These are phyloP conservation scores for Exsudoporus frostii DNA, from an alignment of 768 basidiomycete species.

Conservation along the genomic window DNA sequence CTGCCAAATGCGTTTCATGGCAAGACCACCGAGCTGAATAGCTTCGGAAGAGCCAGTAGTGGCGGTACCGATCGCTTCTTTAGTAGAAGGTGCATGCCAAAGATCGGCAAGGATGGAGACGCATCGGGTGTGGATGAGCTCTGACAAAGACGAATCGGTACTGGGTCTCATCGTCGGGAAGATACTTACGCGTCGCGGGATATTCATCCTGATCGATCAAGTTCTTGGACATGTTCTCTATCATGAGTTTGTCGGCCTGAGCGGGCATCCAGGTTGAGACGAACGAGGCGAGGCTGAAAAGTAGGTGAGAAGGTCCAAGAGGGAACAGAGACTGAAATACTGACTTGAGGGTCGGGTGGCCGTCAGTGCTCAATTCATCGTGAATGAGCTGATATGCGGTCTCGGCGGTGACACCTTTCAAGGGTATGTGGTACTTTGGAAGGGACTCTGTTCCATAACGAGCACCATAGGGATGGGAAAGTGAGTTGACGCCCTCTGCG, in stretches of 20 bases:
- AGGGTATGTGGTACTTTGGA: constrained; percentile 65
- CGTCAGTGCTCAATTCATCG: constrained; percentile 60
- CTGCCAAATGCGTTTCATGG: constrained; percentile 72
- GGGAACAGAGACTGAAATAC: not conserved
- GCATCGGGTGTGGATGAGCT: constrained; percentile 44
- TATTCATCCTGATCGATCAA: constrained; percentile 71
- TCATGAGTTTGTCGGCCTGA: constrained; percentile 51
- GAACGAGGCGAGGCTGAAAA: constrained; percentile 52
- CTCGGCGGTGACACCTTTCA: constrained; percentile 56
- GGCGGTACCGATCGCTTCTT: constrained; percentile 61
- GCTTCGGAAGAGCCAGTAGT: constrained; percentile 72
- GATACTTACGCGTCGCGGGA: constrained; percentile 47
- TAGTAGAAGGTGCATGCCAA: constrained; percentile 59
- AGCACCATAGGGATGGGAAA: constrained; percentile 51
- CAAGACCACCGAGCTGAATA: constrained; percentile 69
- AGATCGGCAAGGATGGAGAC: constrained; percentile 61
- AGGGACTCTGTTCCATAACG: constrained; percentile 66
- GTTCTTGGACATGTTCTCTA: constrained; percentile 66
- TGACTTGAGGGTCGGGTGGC: constrained; percentile 51
- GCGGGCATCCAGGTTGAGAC: constrained; percentile 65
- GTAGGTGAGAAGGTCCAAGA: not conserved
- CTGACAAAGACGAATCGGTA: constrained; percentile 14
- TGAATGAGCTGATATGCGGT: constrained; percentile 55
- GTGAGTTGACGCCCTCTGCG: constrained; percentile 29
- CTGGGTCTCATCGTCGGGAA: not conserved